phyloP scores from a whole-genome alignment of 2,329 filamentous ascomycete species.

The Fusarium sp. region DNA sequence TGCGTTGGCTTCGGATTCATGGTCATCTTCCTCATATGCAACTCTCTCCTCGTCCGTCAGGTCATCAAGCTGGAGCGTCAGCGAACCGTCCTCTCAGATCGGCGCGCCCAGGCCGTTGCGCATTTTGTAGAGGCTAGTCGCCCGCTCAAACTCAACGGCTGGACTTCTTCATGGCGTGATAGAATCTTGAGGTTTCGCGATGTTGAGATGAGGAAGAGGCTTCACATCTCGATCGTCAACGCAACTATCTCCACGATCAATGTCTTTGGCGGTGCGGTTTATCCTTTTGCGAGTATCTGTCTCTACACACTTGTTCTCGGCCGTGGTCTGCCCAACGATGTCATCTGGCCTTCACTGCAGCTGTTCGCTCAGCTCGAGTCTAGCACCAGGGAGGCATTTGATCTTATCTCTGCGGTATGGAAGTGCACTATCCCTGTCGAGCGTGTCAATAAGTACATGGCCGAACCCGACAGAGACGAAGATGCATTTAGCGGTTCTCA shows the following conservation, averaged over 20 bases:
- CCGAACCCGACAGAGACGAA: conserved; percentile 80
- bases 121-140: conserved; percentile 91
- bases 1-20: conserved; percentile 80
- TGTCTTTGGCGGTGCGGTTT: conserved; percentile 76
- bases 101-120: conserved; percentile 81
- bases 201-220: conserved; percentile 55
- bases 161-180: conserved; percentile 55
- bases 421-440: conserved; percentile 87
- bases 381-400: conserved; percentile 80
- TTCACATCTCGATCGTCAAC: conserved; percentile 54
- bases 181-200: conserved; percentile 55
- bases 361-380: conserved; percentile 82
- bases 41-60: conserved; percentile 74
- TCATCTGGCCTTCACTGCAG: conserved; percentile 88
- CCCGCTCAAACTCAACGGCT: conserved; percentile 65
- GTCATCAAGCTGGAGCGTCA: conserved; percentile 77
- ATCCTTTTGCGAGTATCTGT: conserved; percentile 85
- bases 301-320: conserved; percentile 81
- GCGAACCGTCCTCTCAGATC: conserved; percentile 80
- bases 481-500: conserved; percentile 54
- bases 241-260: conserved; percentile 76
- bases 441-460: conserved; percentile 88
- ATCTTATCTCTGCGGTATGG: conserved; percentile 79
- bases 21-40: conserved; percentile 75
- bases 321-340: conserved; percentile 77